phyloP scores from a whole-genome alignment of 139 green algal species.

The Closterium sp. region DNA sequence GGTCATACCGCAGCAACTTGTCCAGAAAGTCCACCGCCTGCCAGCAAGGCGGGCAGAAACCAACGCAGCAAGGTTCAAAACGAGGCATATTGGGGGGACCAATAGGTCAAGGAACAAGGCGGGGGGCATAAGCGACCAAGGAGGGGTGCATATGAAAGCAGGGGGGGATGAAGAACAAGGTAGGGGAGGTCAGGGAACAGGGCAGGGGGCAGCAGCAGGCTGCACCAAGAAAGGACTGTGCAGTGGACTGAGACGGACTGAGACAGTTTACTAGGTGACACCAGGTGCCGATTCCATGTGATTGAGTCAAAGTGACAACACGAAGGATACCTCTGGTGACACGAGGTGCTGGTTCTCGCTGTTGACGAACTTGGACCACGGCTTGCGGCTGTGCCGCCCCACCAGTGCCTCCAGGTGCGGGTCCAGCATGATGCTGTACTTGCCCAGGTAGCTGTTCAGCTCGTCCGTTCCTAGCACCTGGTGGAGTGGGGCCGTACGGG shows the following conservation, averaged over 20 bases:
- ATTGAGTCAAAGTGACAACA: too few species aligned
- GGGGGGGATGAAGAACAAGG: background rate
- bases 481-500: too few species aligned
- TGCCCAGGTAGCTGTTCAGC: conserved; percentile 85
- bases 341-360: conserved; percentile 93
- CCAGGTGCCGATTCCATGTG: conserved; percentile 96
- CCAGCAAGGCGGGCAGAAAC: too few species aligned
- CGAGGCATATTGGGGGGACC: background rate
- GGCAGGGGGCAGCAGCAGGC: too few species aligned
- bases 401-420: conserved; percentile 81
- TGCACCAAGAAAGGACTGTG: too few species aligned
- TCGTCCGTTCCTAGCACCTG: conserved; percentile 91
- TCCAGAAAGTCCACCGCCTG: conserved; percentile 92
- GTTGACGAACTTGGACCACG: conserved; percentile 93
- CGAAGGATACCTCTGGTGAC: conserved; percentile 67
- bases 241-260: too few species aligned
- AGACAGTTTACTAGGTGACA: too few species aligned
- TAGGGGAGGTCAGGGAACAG: background rate
- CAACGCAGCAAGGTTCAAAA: background rate
- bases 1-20: conserved; percentile 87
- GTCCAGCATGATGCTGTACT: conserved; percentile 97
- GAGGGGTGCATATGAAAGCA: too few species aligned
- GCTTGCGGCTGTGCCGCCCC: conserved; percentile 72
- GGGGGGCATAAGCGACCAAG: background rate
- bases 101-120: background rate